These are phyloP conservation scores for Blastocrithidia nonstop DNA, from an alignment of 208 protist genomes.

Conservation along the genomic window DNA sequence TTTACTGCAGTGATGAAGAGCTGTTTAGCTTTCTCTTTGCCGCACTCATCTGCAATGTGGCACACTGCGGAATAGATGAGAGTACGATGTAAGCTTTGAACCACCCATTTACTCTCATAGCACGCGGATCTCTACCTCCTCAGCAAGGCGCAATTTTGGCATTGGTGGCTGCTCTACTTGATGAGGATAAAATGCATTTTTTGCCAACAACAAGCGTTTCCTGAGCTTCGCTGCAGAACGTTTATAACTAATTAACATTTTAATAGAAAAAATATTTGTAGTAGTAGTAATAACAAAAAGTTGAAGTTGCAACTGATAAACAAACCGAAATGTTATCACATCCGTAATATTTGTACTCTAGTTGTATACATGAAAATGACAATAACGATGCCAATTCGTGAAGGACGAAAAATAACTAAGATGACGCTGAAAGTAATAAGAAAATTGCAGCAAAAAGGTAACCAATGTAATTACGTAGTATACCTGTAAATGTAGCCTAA, in stretches of 20 bases:
- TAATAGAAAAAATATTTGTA: too few relatives aligned
- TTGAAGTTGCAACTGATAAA: conserved; percentile 4
- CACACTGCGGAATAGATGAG: conserved; percentile 56
- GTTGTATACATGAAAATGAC: conserved; percentile 19
- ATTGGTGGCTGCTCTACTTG: conserved; percentile 30
- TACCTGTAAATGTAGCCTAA: too few relatives aligned
- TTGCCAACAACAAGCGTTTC: conserved; percentile 8
- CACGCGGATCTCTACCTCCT: conserved; percentile 32
- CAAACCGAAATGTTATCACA: too few relatives aligned
- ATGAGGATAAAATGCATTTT: conserved; percentile 27
- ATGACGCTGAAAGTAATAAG: too few relatives aligned
- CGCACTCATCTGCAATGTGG: conserved; percentile 27
- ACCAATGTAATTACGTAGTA: too few relatives aligned
- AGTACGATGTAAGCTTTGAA: conserved; percentile 38
- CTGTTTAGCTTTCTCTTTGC: conserved; percentile 39
- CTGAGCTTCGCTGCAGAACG: not conserved
- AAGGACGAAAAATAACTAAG: too few relatives aligned
- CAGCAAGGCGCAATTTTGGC: conserved; percentile 30
- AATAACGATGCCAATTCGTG: conserved; percentile 17
- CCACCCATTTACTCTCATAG: conserved; percentile 38
- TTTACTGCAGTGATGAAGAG: conserved; percentile 26
- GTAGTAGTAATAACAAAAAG: conserved; percentile 2
- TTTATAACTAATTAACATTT: too few relatives aligned
- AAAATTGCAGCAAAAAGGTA: too few relatives aligned
- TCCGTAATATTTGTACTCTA: too few relatives aligned